phyloP scores from a whole-genome alignment of 441 rosid genomes.

The Caryocar brasiliense region DNA sequence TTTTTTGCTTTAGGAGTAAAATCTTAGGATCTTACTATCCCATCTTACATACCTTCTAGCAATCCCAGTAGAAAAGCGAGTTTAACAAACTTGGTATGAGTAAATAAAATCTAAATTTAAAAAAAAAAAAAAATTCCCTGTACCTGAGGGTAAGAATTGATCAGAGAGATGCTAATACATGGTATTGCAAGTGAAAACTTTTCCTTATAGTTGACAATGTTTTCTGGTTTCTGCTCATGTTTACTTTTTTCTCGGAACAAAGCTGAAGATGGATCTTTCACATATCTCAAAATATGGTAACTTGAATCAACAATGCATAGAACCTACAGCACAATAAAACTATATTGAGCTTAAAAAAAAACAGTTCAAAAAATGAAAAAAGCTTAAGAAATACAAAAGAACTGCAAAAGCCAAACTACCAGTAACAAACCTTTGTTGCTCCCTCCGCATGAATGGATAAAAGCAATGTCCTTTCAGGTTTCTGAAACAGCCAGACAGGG shows the following conservation, averaged over 20 bases:
- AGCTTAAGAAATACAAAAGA: slow-evolving; percentile 12
- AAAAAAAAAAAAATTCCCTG: neutral
- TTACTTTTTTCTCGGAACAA: slow-evolving; percentile 36
- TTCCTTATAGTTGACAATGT: slow-evolving; percentile 49
- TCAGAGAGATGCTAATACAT: slow-evolving; percentile 65
- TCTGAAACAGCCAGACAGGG: slow-evolving; percentile 54
- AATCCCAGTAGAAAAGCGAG: too few relatives aligned
- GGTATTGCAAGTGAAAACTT: slow-evolving; percentile 57
- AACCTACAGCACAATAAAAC: slow-evolving; percentile 44
- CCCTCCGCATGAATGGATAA: slow-evolving; percentile 73
- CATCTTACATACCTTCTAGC: too few relatives aligned
- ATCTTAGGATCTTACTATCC: too few relatives aligned
- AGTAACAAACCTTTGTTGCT: slow-evolving; percentile 71
- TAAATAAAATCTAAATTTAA: neutral
- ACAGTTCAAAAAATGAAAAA: too few relatives aligned
- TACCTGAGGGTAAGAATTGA: slow-evolving; percentile 85
- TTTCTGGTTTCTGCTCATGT: slow-evolving; percentile 41
- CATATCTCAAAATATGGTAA: slow-evolving; percentile 53
- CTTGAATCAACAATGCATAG: slow-evolving; percentile 75
- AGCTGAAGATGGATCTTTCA: slow-evolving; percentile 27
- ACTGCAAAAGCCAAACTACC: slow-evolving; percentile 5
- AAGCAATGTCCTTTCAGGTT: slow-evolving; percentile 73
- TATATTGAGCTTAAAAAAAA: slow-evolving; percentile 13
- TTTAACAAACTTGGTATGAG: too few relatives aligned
- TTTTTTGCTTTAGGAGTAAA: too few relatives aligned